Conservation (phyloP, 345 rosid genomes). For the Populus simonii region DNA sequence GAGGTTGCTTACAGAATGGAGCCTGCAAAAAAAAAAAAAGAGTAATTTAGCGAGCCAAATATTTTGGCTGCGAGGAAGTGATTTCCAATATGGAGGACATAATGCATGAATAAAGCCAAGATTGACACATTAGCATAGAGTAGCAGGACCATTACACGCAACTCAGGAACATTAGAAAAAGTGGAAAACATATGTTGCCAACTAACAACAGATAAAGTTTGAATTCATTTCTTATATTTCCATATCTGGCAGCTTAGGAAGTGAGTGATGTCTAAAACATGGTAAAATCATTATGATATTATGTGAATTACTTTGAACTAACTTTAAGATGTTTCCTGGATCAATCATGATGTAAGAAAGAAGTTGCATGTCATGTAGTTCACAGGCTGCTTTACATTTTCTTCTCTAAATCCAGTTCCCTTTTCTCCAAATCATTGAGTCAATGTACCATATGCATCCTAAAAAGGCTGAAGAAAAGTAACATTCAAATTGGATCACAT, state of each 20-base stretch:
- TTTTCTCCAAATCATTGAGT: neutral
- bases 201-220: neutral
- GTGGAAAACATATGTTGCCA: neutral
- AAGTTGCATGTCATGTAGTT: neutral
- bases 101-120: too few relatives aligned
- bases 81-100: neutral
- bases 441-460: neutral
- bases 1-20: constrained; percentile 76
- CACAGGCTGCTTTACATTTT: neutral
- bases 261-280: neutral
- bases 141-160: constrained; percentile 1
- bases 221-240: neutral
- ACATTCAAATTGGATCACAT: neutral
- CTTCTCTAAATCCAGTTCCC: constrained; percentile 1
- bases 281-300: neutral
- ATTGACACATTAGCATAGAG: neutral
- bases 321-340: neutral
- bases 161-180: constrained; percentile 6
- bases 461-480: neutral
- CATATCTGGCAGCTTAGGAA: neutral
- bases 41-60: neutral
- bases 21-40: constrained; percentile 38
- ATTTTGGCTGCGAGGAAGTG: neutral
- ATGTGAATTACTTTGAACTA: neutral
- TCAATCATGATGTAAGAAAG: neutral